Evolutionary conservation across 345 rosid species (phyloP).

Genomic region (Carallia pectinifolia): DNA sequence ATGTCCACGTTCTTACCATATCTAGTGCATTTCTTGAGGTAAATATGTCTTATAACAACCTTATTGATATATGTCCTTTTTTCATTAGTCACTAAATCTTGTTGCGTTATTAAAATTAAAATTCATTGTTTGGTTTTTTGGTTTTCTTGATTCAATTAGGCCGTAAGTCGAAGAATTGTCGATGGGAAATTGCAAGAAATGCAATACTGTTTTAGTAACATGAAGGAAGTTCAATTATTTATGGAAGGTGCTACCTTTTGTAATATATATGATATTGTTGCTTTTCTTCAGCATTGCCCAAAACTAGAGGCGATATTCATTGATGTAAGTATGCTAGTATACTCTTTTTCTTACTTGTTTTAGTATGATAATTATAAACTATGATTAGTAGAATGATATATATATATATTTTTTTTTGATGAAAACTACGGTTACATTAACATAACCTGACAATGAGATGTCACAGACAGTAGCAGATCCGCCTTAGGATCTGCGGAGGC

Average conservation of each 20-base stretch:
- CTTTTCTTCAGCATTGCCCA: constrained; percentile 20
- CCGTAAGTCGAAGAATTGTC: background rate
- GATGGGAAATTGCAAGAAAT: background rate
- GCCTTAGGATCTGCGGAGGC: too few species aligned
- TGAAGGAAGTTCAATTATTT: constrained; percentile 28
- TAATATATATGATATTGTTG: constrained; percentile 18
- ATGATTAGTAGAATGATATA: background rate
- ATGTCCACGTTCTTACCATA: background rate
- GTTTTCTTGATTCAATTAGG: background rate
- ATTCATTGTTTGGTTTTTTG: background rate
- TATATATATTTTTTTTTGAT: too few species aligned
- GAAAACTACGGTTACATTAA: too few species aligned
- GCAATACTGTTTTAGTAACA: background rate
- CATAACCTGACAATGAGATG: too few species aligned
- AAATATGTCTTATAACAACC: too few species aligned
- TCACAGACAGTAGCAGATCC: too few species aligned
- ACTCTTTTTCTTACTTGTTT: background rate
- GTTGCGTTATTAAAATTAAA: background rate
- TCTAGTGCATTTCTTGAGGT: constrained; percentile 26
- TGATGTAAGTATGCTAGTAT: constrained; percentile 1
- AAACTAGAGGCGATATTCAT: constrained; percentile 13
- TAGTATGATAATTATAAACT: background rate
- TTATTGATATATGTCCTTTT: too few species aligned
- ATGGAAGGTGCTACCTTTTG: constrained; percentile 18
- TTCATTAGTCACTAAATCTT: too few species aligned